These are phyloP conservation scores for Ceratocystis papillata DNA, from an alignment of 2,329 filamentous ascomycete genomes.

Conservation along the genomic window DNA sequence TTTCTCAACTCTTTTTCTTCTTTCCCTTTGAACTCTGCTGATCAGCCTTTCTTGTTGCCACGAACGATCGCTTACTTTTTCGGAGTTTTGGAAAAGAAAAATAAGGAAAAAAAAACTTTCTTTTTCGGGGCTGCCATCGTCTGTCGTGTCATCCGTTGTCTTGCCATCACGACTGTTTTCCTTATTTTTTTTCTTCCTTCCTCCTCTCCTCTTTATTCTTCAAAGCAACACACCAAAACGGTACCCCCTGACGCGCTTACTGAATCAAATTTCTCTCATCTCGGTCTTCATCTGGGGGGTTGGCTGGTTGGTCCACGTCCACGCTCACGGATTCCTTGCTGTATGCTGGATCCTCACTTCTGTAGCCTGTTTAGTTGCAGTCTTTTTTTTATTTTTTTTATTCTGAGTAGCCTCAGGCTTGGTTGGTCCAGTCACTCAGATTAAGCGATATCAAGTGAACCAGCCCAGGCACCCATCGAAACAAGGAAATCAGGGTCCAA, in stretches of 20 bases:
- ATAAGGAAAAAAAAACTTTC: background rate
- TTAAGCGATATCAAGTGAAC: conserved; percentile 8
- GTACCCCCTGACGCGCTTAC: background rate
- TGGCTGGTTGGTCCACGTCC: background rate
- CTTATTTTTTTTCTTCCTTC: background rate
- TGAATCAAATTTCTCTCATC: conserved; percentile 6
- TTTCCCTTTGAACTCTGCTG: background rate
- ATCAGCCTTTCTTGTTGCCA: background rate
- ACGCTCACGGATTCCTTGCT: background rate
- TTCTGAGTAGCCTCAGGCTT: background rate
- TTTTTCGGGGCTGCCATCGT: background rate
- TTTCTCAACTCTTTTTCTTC: conserved; percentile 10
- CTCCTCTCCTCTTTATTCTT: background rate
- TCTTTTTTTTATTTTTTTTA: background rate
- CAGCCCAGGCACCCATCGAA: background rate
- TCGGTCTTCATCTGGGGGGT: conserved; percentile 4
- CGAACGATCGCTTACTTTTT: background rate
- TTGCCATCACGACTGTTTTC: background rate
- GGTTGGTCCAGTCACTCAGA: background rate
- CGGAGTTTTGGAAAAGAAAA: background rate
- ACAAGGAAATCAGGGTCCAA: conserved; percentile 3
- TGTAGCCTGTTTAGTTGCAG: conserved; percentile 11
- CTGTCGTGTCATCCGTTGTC: background rate
- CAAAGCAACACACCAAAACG: background rate
- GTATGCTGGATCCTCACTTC: background rate